These are phyloP conservation scores for Euryodendron excelsum DNA, from an alignment of 148 eudicot species.

Conservation along the genomic window DNA sequence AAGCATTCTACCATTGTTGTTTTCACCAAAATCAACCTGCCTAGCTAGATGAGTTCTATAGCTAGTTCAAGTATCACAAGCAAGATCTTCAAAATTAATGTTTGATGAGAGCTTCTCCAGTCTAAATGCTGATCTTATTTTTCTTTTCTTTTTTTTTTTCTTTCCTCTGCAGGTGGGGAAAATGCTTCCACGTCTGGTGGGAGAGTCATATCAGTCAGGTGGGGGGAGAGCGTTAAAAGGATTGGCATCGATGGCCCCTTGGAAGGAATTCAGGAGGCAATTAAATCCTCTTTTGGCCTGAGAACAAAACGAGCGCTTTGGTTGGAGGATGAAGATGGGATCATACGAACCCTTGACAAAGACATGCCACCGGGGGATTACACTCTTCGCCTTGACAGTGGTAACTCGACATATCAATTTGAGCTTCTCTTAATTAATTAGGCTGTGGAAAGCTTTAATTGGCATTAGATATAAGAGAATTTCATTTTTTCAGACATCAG, in stretches of 20 bases:
- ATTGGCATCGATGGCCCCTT: conserved; percentile 21
- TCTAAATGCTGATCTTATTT: not conserved
- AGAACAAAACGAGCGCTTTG: conserved; percentile 19
- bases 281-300: conserved; percentile 19
- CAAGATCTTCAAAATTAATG: not conserved
- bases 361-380: conserved; percentile 17
- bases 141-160: not conserved
- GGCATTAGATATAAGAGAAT: not conserved
- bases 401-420: not conserved
- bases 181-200: not conserved
- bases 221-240: conserved; percentile 12
- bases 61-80: not conserved
- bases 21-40: not conserved
- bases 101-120: not conserved
- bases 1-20: too few relatives aligned
- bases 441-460: not conserved
- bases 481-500: conserved; percentile 15
- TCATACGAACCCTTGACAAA: conserved; percentile 6
- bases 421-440: not conserved
- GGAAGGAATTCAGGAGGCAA: conserved; percentile 18
- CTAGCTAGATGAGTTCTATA: not conserved
- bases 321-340: conserved; percentile 18
- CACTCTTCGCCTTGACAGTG: conserved; percentile 19
- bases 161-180: not conserved
- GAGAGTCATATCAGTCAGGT: conserved; percentile 14